These are phyloP conservation scores for Suillus placidus DNA, from an alignment of 768 basidiomycete genomes.

Conservation along the genomic window DNA sequence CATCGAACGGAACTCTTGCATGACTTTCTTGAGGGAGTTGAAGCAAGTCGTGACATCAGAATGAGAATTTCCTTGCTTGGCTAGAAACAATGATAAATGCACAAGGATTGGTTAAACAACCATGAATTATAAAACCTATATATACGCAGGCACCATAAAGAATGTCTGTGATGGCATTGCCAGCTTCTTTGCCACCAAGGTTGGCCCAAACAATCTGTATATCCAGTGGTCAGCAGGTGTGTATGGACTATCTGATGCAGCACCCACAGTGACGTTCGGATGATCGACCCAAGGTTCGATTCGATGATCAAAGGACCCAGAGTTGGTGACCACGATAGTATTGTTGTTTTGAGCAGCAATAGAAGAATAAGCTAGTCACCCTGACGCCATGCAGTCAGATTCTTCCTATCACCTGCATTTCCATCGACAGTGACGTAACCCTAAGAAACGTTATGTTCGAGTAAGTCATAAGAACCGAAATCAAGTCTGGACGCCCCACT, in stretches of 20 bases:
- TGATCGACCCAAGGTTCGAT: constrained; percentile 72
- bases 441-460: constrained; percentile 30
- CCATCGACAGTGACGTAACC: constrained; percentile 61
- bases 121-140: constrained; percentile 39
- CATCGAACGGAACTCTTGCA: constrained; percentile 61
- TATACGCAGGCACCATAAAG: constrained; percentile 69
- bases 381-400: constrained; percentile 42
- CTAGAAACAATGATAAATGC: constrained; percentile 39
- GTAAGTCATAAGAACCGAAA: neutral
- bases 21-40: constrained; percentile 74
- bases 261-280: constrained; percentile 72
- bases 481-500: constrained; percentile 26
- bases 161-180: constrained; percentile 76
- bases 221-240: constrained; percentile 20
- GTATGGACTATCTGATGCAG: constrained; percentile 23
- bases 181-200: constrained; percentile 74
- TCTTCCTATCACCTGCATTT: constrained; percentile 43
- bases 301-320: constrained; percentile 64
- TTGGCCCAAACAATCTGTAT: constrained; percentile 50
- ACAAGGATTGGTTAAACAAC: neutral
- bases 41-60: constrained; percentile 81
- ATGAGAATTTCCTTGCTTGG: constrained; percentile 83
- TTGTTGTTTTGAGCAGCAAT: constrained; percentile 73
- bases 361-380: constrained; percentile 45
- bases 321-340: constrained; percentile 80